phyloP scores from a whole-genome alignment of 371 early-diverging fungal genomes.

The Ordospora pajunii region DNA sequence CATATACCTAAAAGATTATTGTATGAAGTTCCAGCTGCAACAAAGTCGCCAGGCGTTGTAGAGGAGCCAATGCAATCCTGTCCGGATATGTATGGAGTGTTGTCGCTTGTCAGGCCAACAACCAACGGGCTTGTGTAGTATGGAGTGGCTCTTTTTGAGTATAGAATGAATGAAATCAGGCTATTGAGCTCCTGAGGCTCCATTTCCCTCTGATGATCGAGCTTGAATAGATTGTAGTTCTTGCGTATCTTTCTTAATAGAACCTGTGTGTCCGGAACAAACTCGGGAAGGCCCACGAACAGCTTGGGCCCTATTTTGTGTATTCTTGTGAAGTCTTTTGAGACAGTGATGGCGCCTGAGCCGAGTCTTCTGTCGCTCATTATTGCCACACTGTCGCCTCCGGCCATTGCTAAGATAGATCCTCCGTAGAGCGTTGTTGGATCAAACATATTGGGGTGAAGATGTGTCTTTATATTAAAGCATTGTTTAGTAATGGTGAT shows the following conservation, averaged over 20 bases:
- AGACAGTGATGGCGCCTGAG: slow-evolving; percentile 78
- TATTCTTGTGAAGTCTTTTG: slow-evolving; percentile 81
- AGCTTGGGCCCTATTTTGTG: slow-evolving; percentile 73
- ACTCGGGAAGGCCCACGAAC: slow-evolving; percentile 79
- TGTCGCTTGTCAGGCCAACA: slow-evolving; percentile 76
- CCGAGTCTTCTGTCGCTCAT: slow-evolving; percentile 78
- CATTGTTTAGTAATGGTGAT: background rate
- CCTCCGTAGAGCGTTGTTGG: slow-evolving; percentile 61
- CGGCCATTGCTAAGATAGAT: slow-evolving; percentile 90
- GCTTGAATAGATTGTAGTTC: slow-evolving; percentile 86
- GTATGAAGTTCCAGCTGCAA: slow-evolving; percentile 81
- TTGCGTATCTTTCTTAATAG: slow-evolving; percentile 74
- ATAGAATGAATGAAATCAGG: slow-evolving; percentile 87
- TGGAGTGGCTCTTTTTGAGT: slow-evolving; percentile 85
- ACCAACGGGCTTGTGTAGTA: slow-evolving; percentile 85
- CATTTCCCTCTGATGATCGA: slow-evolving; percentile 87
- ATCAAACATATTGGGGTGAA: slow-evolving; percentile 49
- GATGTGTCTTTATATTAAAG: background rate
- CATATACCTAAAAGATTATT: slow-evolving; percentile 87
- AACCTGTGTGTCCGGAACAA: slow-evolving; percentile 91
- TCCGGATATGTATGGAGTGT: slow-evolving; percentile 74
- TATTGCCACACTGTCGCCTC: slow-evolving; percentile 92
- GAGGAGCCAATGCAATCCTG: slow-evolving; percentile 95
- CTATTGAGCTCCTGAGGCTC: slow-evolving; percentile 81
- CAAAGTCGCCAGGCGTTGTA: slow-evolving; percentile 84